Evolutionary conservation across 225 moss, liverwort and hornwort genomes (phyloP).

Genomic region (Antitrichia curtipendula): DNA sequence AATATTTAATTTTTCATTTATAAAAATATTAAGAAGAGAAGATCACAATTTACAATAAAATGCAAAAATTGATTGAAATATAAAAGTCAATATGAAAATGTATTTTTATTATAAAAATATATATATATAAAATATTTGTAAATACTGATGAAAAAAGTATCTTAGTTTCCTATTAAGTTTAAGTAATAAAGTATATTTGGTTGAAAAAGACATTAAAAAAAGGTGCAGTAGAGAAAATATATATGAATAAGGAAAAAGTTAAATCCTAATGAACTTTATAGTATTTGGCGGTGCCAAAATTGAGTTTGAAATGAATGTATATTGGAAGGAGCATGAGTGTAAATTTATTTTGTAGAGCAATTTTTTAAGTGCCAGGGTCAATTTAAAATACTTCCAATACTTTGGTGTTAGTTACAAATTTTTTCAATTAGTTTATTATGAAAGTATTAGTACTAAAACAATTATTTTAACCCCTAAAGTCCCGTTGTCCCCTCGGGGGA

Average conservation of each 20-base stretch:
- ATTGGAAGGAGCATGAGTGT: fast-evolving
- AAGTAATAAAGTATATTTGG: neutral
- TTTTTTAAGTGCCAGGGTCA: neutral
- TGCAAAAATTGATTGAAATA: neutral
- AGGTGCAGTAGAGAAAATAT: fast-evolving
- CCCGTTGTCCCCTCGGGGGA: no score
- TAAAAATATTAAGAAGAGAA: no score
- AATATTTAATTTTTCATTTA: no score
- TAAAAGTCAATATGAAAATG: neutral
- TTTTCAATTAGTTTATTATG: neutral
- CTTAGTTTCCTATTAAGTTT: no score
- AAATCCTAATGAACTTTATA: neutral
- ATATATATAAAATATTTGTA: neutral
- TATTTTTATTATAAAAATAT: neutral
- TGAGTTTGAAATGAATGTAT: neutral
- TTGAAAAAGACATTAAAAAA: neutral
- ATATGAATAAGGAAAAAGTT: neutral
- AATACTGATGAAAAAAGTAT: neutral
- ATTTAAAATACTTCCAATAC: neutral
- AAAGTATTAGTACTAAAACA: neutral
- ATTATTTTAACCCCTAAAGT: neutral
- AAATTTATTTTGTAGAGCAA: neutral
- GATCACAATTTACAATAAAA: neutral
- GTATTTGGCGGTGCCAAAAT: neutral
- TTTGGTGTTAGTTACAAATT: neutral